Percentiles rank a stretch among this genome's conserved stretches.
Conservation (phyloP, 2,329 filamentous ascomycete genomes). For the Xylaria sp. region DNA sequence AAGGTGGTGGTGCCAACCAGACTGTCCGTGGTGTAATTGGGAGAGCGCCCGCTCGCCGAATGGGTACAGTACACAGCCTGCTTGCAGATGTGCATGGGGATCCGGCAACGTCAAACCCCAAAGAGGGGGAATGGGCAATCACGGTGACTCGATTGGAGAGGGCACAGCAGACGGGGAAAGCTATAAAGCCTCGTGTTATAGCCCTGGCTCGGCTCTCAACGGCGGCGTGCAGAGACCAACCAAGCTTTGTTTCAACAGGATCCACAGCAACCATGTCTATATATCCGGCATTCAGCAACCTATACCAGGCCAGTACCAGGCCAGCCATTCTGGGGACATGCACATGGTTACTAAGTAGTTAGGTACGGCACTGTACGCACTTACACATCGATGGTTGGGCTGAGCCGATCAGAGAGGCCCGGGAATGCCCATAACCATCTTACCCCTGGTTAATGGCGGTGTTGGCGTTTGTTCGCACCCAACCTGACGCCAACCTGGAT, state of each 20-base stretch:
- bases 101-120: conserved; percentile 29
- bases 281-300: conserved; percentile 23
- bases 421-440: not conserved
- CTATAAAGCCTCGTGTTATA: conserved; percentile 40
- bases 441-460: conserved; percentile 9
- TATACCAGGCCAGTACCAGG: conserved; percentile 31
- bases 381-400: conserved; percentile 27
- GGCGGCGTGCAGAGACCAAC: conserved; percentile 41
- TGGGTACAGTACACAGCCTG: conserved; percentile 6
- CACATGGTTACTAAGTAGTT: too few species aligned
- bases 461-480: conserved; percentile 14
- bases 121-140: conserved; percentile 14
- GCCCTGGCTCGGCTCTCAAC: conserved; percentile 35
- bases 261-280: conserved; percentile 30
- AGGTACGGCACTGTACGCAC: too few species aligned
- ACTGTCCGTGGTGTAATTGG: not conserved
- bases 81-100: conserved; percentile 7
- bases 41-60: not conserved
- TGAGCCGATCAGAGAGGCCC: conserved; percentile 19
- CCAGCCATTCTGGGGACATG: conserved; percentile 22
- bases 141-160: conserved; percentile 21
- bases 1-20: not conserved
- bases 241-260: conserved; percentile 38
- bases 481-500: conserved; percentile 4
- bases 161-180: conserved; percentile 21